Evolutionary conservation across 2,329 filamentous ascomycete genomes (phyloP), one percentile per base, ranked within the genome.

Genomic region (Stagonosporopsis cucurbitacearum): DNA sequence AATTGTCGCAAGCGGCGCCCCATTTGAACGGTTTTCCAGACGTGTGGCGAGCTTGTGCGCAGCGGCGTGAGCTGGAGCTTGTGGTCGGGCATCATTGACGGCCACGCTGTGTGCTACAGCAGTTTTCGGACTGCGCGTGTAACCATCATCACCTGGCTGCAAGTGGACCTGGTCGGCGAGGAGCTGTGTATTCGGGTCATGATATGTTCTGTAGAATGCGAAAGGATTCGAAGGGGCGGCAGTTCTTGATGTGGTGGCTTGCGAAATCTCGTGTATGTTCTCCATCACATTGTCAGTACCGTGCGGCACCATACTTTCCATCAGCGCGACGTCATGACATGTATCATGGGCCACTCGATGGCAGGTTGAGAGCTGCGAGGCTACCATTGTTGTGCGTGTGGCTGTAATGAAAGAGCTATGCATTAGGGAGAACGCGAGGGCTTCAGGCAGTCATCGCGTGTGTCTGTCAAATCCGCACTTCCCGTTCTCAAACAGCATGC

Each of bases 1-100:
- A 54, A 81, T 80, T 13, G 77, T 78, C 25, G 74, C 75, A n/a
- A 80, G 73, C 12, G 75, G 75, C 32, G 66, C 73, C 49, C 73
- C 74, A 60, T 73, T 70, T 50, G 49, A 57, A 26, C 66, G 67
- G 55, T 69, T 72, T 50, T 65, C 54, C 47, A 66, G 59, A n/a
- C 65, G 65, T 46, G 60, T 61, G 45, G 65, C 61, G 55, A 67
- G 56, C 52, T 67, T 67, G 55, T 67, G 65, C 19, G 69, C 62
- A 33, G 60, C 53, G 51, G 54, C 59, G 47, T 65, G 64, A 53
- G 50, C 47, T 61, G 44, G 63, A 47, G 35, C 30, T 28, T 66
- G 61, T 39, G 59, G 65, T 43, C 64, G 62, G 37, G 53, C 57
- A 45, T 50, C 57, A 32, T 44, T 22, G 32, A 42, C 26, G 22